Percentiles rank a stretch among this genome's conserved stretches.
Conservation (phyloP, 2,329 filamentous ascomycete genomes). For the Ophiognomonia clavigignenti-juglandacearum region DNA sequence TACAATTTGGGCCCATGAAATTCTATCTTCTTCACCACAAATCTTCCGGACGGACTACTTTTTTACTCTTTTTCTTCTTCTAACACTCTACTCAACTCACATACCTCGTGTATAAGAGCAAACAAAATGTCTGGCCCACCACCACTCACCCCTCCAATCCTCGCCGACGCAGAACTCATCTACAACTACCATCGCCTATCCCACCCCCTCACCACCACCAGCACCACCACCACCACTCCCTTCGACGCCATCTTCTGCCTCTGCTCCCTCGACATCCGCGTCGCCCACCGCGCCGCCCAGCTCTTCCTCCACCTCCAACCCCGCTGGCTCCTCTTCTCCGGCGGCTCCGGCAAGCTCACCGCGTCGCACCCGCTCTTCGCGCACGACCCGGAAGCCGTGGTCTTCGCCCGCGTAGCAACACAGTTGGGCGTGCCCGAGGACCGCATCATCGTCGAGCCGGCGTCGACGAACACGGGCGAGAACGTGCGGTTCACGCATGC, state of each 20-base stretch:
- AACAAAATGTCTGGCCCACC: too few species aligned
- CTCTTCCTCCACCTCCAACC: conserved; percentile 35
- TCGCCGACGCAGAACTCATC: conserved; percentile 33
- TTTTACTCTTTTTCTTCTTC: too few species aligned
- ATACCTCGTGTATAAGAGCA: too few species aligned
- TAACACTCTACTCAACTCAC: too few species aligned
- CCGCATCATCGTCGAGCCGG: conserved; percentile 33
- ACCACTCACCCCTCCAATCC: too few species aligned
- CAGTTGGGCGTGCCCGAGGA: conserved; percentile 33
- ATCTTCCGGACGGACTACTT: too few species aligned
- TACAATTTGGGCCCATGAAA: too few species aligned
- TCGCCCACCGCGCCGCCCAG: conserved; percentile 36
- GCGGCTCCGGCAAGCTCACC: conserved; percentile 36
- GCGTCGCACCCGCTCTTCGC: conserved; percentile 31
- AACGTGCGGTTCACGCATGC: conserved; percentile 40
- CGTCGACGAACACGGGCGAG: conserved; percentile 41
- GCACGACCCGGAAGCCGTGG: conserved; percentile 37
- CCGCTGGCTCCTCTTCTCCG: conserved; percentile 38
- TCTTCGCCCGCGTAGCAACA: conserved; percentile 36
- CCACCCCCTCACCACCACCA: conserved; percentile 23
- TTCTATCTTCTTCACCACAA: too few species aligned
- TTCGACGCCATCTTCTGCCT: conserved; percentile 43
- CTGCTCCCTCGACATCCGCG: conserved; percentile 41
- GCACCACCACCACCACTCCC: too few species aligned
- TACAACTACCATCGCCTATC: conserved; percentile 40